These are phyloP conservation scores for Penicillium verrucosum DNA, from an alignment of 2,329 filamentous ascomycete genomes.

Conservation along the genomic window DNA sequence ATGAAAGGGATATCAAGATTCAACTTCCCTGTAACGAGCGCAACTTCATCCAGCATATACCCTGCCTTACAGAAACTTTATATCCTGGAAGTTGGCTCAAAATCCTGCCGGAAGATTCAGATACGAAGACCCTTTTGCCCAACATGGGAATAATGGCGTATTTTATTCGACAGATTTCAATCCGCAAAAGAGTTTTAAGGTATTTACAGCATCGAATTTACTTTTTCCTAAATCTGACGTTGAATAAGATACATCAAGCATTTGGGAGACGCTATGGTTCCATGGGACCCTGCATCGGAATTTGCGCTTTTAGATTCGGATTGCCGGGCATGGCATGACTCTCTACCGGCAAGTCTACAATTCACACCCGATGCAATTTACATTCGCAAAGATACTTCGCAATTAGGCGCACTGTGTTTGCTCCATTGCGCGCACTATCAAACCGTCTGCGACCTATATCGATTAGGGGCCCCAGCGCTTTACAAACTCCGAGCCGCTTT, in stretches of 20 bases:
- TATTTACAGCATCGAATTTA: neutral
- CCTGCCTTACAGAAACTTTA: conserved; percentile 30
- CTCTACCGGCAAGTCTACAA: conserved; percentile 19
- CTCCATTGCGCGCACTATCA: conserved; percentile 22
- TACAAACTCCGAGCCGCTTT: conserved; percentile 24
- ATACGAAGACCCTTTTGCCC: conserved; percentile 8
- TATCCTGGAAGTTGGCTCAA: conserved; percentile 17
- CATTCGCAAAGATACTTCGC: conserved; percentile 20
- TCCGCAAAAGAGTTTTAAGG: conserved; percentile 21
- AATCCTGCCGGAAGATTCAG: conserved; percentile 12
- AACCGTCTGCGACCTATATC: conserved; percentile 22
- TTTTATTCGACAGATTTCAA: conserved; percentile 21
- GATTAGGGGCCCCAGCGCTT: conserved; percentile 20
- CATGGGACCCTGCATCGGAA: conserved; percentile 19
- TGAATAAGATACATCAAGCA: conserved; percentile 21
- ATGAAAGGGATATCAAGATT: conserved; percentile 31
- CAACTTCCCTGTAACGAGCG: conserved; percentile 33
- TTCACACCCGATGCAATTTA: conserved; percentile 21
- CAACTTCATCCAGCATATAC: conserved; percentile 28
- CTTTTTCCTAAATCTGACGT: neutral
- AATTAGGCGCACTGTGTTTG: conserved; percentile 21
- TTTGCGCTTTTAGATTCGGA: conserved; percentile 19
- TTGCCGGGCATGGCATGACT: conserved; percentile 21
- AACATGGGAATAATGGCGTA: conserved; percentile 25
- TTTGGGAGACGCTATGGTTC: conserved; percentile 22